Evolutionary conservation across 2,329 filamentous ascomycete genomes (phyloP).

Genomic region (Hypoxylon sp.): DNA sequence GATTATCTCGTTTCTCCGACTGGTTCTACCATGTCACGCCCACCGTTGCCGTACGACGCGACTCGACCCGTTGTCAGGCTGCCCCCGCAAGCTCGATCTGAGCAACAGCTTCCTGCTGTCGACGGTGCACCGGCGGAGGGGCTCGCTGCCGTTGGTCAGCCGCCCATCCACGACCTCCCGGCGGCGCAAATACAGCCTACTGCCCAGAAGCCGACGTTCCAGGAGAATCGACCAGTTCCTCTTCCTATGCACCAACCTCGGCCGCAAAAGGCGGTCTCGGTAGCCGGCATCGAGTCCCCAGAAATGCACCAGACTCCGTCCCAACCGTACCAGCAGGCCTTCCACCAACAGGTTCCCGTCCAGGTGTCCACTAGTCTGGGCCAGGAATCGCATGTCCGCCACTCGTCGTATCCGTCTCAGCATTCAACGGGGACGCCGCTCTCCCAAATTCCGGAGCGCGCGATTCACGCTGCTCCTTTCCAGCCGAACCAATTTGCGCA

Average conservation of each 20-base stretch:
- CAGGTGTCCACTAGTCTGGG: conserved; percentile 73
- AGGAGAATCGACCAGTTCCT: conserved; percentile 68
- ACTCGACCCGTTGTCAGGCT: conserved; percentile 84
- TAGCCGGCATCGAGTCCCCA: conserved; percentile 92
- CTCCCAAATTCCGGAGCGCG: conserved; percentile 92
- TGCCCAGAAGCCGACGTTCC: conserved; percentile 70
- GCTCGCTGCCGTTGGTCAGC: conserved; percentile 49
- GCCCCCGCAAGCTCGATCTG: conserved; percentile 71
- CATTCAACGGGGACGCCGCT: conserved; percentile 83
- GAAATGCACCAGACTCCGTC: conserved; percentile 68
- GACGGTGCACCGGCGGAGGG: conserved; percentile 46
- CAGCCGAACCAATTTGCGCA: conserved; percentile 79
- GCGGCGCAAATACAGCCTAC: conserved; percentile 72
- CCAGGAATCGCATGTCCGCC: conserved; percentile 75
- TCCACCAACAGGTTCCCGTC: conserved; percentile 93
- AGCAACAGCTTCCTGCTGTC: conserved; percentile 51
- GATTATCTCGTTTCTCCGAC: conserved; percentile 86
- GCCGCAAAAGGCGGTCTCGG: conserved; percentile 93
- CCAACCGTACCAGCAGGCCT: conserved; percentile 79
- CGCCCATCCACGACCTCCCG: conserved; percentile 67
- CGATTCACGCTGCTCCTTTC: conserved; percentile 91
- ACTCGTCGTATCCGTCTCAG: conserved; percentile 79
- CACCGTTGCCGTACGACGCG: conserved; percentile 72
- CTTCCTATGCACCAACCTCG: conserved; percentile 92
- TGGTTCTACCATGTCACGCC: conserved; percentile 81